Conservation (phyloP, 2,329 filamentous ascomycete genomes). For the Alternaria arborescens region DNA sequence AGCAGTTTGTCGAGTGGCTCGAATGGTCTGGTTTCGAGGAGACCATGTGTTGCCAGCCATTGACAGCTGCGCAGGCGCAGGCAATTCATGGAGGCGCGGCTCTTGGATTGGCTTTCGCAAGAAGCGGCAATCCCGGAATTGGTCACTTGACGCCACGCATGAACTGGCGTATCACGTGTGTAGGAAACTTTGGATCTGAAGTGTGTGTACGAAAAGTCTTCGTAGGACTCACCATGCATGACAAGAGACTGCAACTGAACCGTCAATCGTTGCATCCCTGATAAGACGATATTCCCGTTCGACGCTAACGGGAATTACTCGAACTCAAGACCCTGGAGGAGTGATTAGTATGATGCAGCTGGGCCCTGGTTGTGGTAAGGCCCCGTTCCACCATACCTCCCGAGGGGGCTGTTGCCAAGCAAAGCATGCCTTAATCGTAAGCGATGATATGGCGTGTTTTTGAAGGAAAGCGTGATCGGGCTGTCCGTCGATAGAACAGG, state of each 20-base stretch:
- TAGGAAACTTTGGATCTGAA: not conserved
- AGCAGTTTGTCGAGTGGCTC: not conserved
- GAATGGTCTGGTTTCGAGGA: slow-evolving; percentile 9
- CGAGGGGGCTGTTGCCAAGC: not conserved
- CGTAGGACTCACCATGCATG: not conserved
- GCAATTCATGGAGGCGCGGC: not conserved
- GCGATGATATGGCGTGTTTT: not conserved
- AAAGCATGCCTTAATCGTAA: not conserved
- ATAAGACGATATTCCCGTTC: not conserved
- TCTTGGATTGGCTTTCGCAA: not conserved
- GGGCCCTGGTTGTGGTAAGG: not conserved
- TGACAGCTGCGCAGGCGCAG: not conserved
- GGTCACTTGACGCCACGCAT: not conserved
- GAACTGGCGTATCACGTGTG: slow-evolving; percentile 1
- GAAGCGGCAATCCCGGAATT: not conserved
- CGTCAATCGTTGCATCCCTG: not conserved
- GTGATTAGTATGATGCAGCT: not conserved
- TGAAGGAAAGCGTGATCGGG: not conserved
- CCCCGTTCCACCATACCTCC: not conserved
- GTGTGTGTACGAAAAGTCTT: not conserved
- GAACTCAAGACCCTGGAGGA: not conserved
- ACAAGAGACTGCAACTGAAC: not conserved
- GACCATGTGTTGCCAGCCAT: not conserved
- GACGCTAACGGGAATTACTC: slow-evolving; percentile 3
- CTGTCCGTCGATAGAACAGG: not conserved